Conservation (phyloP, 1,139 yeast genomes). For the Pichia sp. region DNA sequence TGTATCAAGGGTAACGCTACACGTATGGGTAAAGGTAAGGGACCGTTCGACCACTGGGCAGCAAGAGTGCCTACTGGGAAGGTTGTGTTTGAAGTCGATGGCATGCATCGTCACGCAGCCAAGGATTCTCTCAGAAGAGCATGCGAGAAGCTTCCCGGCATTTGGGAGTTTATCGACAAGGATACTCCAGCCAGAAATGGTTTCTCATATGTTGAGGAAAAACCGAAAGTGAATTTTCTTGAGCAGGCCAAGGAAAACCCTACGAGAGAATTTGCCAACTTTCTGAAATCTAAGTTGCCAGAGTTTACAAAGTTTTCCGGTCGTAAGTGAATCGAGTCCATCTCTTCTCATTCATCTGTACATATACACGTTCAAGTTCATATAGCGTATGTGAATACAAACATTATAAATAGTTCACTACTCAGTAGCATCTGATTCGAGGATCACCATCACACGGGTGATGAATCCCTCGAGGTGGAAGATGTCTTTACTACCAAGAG, state of each 20-base stretch:
- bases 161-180: constrained; percentile 75
- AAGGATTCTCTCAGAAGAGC: constrained; percentile 91
- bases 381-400: background rate
- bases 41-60: constrained; percentile 97
- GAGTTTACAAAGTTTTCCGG: constrained; percentile 35
- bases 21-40: constrained; percentile 99
- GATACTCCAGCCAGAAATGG: constrained; percentile 72
- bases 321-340: constrained; percentile 19
- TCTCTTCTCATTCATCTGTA: background rate
- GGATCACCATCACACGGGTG: constrained; percentile 75
- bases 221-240: constrained; percentile 49
- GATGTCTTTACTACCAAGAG: constrained; percentile 82
- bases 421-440: constrained; percentile 35
- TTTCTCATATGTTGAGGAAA: constrained; percentile 44
- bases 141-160: constrained; percentile 87
- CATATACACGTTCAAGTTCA: constrained; percentile 3
- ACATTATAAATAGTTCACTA: background rate
- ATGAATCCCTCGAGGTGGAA: constrained; percentile 94
- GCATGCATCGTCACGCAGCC: constrained; percentile 88
- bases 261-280: constrained; percentile 44
- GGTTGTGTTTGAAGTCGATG: constrained; percentile 77
- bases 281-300: constrained; percentile 33
- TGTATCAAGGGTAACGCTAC: constrained; percentile 97
- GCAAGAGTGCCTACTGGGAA: constrained; percentile 95
- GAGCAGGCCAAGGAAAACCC: constrained; percentile 59